These are phyloP conservation scores for Verticillium zaregamsianum DNA, from an alignment of 2,329 filamentous ascomycete genomes.

Conservation along the genomic window DNA sequence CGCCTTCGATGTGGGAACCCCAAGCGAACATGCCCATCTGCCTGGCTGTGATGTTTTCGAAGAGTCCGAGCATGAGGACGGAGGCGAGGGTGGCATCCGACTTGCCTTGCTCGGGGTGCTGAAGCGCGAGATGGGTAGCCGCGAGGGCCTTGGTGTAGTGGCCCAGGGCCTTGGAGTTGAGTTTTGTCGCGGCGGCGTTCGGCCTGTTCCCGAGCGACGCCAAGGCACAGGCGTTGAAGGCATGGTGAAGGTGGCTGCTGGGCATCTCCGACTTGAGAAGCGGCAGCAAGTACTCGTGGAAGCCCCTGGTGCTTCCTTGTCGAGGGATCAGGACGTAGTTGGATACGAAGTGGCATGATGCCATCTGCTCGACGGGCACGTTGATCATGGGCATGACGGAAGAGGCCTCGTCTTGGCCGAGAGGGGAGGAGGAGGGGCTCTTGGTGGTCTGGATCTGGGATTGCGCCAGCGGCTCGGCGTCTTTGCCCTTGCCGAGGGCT, in stretches of 20 bases:
- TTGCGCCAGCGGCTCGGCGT: constrained; percentile 8
- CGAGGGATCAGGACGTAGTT: constrained; percentile 56
- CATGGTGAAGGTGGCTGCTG: constrained; percentile 46
- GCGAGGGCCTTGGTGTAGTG: constrained; percentile 53
- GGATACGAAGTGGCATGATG: constrained; percentile 55
- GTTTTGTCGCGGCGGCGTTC: constrained; percentile 24
- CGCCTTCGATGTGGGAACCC: constrained; percentile 61
- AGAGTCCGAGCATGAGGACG: constrained; percentile 56
- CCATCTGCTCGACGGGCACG: constrained; percentile 49
- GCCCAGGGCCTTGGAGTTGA: constrained; percentile 37
- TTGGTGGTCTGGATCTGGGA: constrained; percentile 10
- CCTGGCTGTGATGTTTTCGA: constrained; percentile 40
- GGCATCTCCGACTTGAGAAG: constrained; percentile 42
- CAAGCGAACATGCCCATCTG: constrained; percentile 37
- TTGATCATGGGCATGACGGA: constrained; percentile 31
- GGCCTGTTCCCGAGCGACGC: constrained; percentile 52
- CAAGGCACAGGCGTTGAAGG: constrained; percentile 57
- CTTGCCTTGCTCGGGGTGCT: constrained; percentile 42
- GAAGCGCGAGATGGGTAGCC: constrained; percentile 47
- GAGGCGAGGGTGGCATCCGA: constrained; percentile 56
- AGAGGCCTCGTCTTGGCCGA: constrained; percentile 3
- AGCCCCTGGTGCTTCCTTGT: constrained; percentile 47
- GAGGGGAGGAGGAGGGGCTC: constrained; percentile 15
- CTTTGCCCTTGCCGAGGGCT: constrained; percentile 30
- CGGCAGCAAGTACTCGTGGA: constrained; percentile 56